Evolutionary conservation across 768 basidiomycete genomes (phyloP), one percentile per base, ranked within the genome.

Genomic region (Krasilnikovozyma curviuscula): DNA sequence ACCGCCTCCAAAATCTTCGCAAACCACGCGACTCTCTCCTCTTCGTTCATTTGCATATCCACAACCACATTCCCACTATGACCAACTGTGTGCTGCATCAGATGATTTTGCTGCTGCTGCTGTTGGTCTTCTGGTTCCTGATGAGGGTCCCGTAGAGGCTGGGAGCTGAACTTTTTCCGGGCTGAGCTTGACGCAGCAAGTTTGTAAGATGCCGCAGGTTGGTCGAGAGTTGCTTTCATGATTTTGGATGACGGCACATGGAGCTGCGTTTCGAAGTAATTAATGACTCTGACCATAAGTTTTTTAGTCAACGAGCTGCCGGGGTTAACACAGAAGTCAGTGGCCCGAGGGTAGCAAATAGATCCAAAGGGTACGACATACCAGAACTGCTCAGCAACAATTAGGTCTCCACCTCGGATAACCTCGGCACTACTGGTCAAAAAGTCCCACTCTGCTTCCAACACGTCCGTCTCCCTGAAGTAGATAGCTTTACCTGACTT

Each of bases 391-490:
- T 97, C 91, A 10, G 89, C 89, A 9, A 98, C 88, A 4, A 91
- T 68, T 44, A 81, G 67, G 18, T 91, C 86, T 21, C 89, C 93
- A 5, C 83, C 83, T 18, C 76, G 70, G 8, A 86, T 79, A 31
- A 79, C 82, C 62, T 88, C 70, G 49, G 85, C 86, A 44, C 91
- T 85, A 62, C 83, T 83, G 55, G 82, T 83, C 65, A 97, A 78
- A 19, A 91, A 89, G 18, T 82, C 79, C 83, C 88, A 91, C 58
- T 97, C 88, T 6, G 81, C 78, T 61, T 98, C 91, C 31, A 98
- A 71, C n/a, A 97, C 77, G 62, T 97, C 91, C 0, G 89, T 93
- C 69, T 98, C 93, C 61, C 89, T 86, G 70, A 97, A 89, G 65
- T 91, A 83, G 40, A 89, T 84, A 18, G 81, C 82, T 62, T 84